Evolutionary conservation across 345 rosid species (phyloP).

Genomic region (Salix arbutifolia): DNA sequence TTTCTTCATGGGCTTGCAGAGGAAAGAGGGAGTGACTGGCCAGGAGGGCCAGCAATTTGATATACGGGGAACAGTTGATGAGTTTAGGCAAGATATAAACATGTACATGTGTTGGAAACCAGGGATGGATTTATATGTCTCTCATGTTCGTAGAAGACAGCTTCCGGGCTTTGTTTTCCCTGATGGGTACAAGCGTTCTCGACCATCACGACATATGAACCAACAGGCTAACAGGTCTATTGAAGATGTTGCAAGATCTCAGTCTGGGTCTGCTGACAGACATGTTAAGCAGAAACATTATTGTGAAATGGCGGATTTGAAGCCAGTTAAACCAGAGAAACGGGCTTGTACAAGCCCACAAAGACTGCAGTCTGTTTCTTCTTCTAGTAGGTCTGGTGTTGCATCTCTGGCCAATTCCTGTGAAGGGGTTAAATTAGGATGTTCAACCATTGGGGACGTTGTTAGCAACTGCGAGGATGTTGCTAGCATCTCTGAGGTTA

Average conservation of each 20-base stretch:
- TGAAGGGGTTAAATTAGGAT: constrained; percentile 27
- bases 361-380: constrained; percentile 40
- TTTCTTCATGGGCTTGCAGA: constrained; percentile 73
- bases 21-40: constrained; percentile 54
- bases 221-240: constrained; percentile 40
- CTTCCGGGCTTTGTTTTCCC: constrained; percentile 68
- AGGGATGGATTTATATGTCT: constrained; percentile 65
- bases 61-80: constrained; percentile 61
- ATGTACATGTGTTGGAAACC: constrained; percentile 66
- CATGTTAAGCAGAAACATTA: constrained; percentile 46
- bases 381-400: constrained; percentile 41
- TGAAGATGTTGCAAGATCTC: constrained; percentile 40
- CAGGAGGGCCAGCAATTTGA: constrained; percentile 78
- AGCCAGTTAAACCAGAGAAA: constrained; percentile 45
- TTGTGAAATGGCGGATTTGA: constrained; percentile 33
- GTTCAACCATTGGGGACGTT: constrained; percentile 18
- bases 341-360: constrained; percentile 47
- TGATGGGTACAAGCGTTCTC: constrained; percentile 50
- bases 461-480: constrained; percentile 14
- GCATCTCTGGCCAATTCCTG: constrained; percentile 30
- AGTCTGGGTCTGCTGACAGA: constrained; percentile 43
- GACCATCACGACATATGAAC: constrained; percentile 44
- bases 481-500: constrained; percentile 14
- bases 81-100: constrained; percentile 54
- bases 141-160: constrained; percentile 68